Evolutionary conservation across 1,284 basidiomycete genomes (phyloP), one percentile per base, ranked within the genome.

Genomic region (Moesziomyces globuligerus): DNA sequence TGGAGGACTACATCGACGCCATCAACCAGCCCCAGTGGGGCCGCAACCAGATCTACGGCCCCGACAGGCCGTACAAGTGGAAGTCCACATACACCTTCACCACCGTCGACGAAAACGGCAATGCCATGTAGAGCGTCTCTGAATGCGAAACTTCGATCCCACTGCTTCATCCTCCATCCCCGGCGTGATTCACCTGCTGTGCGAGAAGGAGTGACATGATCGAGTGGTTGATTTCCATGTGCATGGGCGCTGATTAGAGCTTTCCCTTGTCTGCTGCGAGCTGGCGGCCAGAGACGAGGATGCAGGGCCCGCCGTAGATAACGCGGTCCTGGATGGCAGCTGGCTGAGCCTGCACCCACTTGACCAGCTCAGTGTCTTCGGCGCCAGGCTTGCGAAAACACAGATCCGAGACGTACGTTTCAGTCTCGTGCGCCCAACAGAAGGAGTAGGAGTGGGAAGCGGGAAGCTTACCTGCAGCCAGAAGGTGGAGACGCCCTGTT

Each of bases 401-500:
- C n/a, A n/a, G n/a, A n/a, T n/a, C n/a, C n/a, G n/a, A n/a, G n/a
- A n/a, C n/a, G n/a, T n/a, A n/a, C n/a, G n/a, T n/a, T n/a, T n/a
- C n/a, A n/a, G n/a, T n/a, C n/a, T n/a, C n/a, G n/a, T n/a, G n/a
- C n/a, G n/a, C n/a, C n/a, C n/a, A n/a, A n/a, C n/a, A 37, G n/a
- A 13, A 9, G 3, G 6, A 15, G 37, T 3, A 24, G 1, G 13
- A 17, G 4, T 34, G 6, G 36, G 3, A 43, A n/a, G n/a, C n/a
- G n/a, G n/a, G n/a, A n/a, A n/a, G n/a, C 65, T 44, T 48, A 65
- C 65, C 70, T 77, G 76, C 6, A 81, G 67, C 80, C 79, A 81
- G 45, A 81, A 61, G 4, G 57, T 59, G 6, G 59, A 42, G n/a
- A 81, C 66, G 24, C 71, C 65, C 11, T 58, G 52, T 10, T 77